A percentile compares a stretch with the other conserved stretches of the same genome.
Conservation (phyloP, 1,284 basidiomycete genomes). For the Leccinum pachyderme region DNA sequence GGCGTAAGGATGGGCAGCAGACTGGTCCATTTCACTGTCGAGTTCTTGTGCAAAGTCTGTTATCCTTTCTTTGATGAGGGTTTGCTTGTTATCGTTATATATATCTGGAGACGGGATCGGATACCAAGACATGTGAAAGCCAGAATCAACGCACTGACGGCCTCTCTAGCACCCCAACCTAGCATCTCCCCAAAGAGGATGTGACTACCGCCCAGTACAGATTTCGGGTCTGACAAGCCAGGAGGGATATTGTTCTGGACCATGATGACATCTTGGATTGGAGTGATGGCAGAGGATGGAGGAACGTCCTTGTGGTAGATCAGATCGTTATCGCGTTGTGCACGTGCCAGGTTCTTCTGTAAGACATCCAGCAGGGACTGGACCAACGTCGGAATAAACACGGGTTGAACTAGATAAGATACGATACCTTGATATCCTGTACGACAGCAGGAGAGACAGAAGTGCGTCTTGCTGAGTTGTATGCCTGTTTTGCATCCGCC, state of each 20-base stretch:
- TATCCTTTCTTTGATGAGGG: slow-evolving; percentile 71
- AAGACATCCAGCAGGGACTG: slow-evolving; percentile 69
- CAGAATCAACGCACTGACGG: slow-evolving; percentile 64
- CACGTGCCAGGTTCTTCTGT: slow-evolving; percentile 67
- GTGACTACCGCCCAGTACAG: slow-evolving; percentile 44
- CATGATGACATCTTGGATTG: slow-evolving; percentile 69
- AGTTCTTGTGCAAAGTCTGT: slow-evolving; percentile 62
- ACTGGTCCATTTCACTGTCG: slow-evolving; percentile 66
- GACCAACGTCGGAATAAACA: not conserved
- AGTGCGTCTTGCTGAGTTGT: slow-evolving; percentile 67
- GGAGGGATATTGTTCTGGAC: slow-evolving; percentile 62
- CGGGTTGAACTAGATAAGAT: not conserved
- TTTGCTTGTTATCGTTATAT: slow-evolving; percentile 82
- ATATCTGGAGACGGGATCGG: slow-evolving; percentile 53
- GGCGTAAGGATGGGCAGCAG: slow-evolving; percentile 25
- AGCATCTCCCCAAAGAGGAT: slow-evolving; percentile 78
- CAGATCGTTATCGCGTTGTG: slow-evolving; percentile 91
- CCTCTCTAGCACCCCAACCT: slow-evolving; percentile 86
- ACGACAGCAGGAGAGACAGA: slow-evolving; percentile 61
- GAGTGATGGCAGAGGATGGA: slow-evolving; percentile 63
- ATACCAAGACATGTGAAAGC: not conserved
- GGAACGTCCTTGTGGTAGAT: slow-evolving; percentile 94
- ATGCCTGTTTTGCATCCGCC: slow-evolving; percentile 67
- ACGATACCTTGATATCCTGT: slow-evolving; percentile 71
- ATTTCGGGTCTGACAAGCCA: slow-evolving; percentile 64